These are phyloP conservation scores for Alternaria hordeiaustralica DNA, from an alignment of 2,329 filamentous ascomycete species.

Conservation along the genomic window DNA sequence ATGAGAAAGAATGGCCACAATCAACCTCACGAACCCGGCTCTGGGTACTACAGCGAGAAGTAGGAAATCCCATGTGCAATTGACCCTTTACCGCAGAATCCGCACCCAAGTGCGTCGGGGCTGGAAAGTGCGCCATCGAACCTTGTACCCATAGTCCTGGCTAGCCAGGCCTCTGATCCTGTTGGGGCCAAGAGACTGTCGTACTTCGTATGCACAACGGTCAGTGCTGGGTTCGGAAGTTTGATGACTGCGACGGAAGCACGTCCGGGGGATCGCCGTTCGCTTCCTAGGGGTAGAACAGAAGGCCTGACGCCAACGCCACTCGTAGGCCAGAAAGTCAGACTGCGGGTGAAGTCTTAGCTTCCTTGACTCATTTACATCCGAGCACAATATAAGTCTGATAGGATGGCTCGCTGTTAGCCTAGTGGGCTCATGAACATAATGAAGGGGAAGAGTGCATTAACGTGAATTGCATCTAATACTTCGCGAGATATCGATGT, in stretches of 20 bases:
- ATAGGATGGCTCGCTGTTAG: neutral
- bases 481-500: neutral
- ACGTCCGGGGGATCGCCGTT: neutral
- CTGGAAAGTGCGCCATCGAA: neutral
- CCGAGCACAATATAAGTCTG: neutral
- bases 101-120: neutral
- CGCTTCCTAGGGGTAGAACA: neutral
- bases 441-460: neutral
- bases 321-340: neutral
- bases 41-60: neutral
- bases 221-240: neutral
- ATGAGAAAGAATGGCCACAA: neutral
- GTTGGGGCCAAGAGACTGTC: neutral
- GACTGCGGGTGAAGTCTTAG: slow-evolving; percentile 3
- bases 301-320: slow-evolving; percentile 6
- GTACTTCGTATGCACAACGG: neutral
- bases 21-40: neutral
- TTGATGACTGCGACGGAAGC: neutral
- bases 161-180: neutral
- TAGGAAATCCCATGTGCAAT: neutral
- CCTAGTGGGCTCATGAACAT: neutral
- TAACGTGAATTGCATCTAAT: neutral
- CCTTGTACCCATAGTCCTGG: neutral
- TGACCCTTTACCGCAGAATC: neutral
- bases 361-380: slow-evolving; percentile 11